phyloP scores from a whole-genome alignment of 225 moss, liverwort and hornwort species.

The Pseudisothecium myosuroides region DNA sequence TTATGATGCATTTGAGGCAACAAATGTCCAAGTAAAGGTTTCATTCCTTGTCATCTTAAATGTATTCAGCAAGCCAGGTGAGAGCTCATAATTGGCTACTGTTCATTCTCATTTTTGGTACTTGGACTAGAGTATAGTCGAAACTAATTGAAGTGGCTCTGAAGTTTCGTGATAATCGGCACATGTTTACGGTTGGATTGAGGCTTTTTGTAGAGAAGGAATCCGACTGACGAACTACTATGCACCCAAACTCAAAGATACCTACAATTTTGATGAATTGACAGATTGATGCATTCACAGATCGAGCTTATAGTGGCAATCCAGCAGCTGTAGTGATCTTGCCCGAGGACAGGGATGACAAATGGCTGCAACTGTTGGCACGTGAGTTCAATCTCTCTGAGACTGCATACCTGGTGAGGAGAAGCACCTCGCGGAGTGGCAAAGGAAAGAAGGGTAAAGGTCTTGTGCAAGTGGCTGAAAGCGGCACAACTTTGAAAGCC shows the following conservation, averaged over 20 bases:
- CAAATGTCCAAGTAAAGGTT: no score
- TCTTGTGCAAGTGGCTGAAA: constrained; percentile 43
- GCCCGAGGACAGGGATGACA: constrained; percentile 62
- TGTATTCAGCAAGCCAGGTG: neutral
- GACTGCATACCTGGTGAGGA: constrained; percentile 85
- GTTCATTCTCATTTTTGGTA: neutral
- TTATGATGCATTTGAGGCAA: neutral
- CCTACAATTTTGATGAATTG: neutral
- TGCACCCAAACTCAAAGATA: neutral
- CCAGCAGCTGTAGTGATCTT: constrained; percentile 83
- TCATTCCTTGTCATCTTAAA: neutral
- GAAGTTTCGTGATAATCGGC: neutral
- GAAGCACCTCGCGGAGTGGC: constrained; percentile 12
- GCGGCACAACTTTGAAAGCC: constrained; percentile 32
- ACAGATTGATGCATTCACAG: constrained; percentile 89
- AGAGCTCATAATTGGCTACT: no score
- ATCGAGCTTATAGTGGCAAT: constrained; percentile 73
- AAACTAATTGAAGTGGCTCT: neutral
- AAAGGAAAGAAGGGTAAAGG: constrained; percentile 17
- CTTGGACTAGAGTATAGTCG: neutral
- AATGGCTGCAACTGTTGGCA: constrained; percentile 85
- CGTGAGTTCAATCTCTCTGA: constrained; percentile 84
- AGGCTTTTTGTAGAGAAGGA: neutral
- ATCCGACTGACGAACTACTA: neutral
- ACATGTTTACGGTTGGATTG: neutral